Base-by-base conservation (phyloP, 1,284 basidiomycete species). In the Moniliophthora roreri region DNA sequence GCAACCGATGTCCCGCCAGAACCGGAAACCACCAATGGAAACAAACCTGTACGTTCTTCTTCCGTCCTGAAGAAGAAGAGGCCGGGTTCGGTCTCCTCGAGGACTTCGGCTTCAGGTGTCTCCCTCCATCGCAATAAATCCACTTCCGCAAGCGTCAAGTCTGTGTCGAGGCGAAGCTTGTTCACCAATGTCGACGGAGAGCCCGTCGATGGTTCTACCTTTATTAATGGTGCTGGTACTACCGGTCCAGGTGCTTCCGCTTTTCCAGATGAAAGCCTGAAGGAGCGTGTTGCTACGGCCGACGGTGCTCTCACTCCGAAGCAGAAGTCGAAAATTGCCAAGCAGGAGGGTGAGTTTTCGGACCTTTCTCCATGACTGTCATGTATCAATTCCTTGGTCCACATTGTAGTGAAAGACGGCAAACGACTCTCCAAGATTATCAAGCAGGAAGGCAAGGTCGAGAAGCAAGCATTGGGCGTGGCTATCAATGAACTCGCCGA, bases 371-470 rank as follows among this genome's bases (percentile, higher is more conserved):
- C 21, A 35, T 41, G 26, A 9, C 24, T 42, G 16, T 48, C 39
- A 9, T 38, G 40, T 20, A 24, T 15, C 52, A 4, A 18, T 39
- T 37, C 46, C 40, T 35, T 60, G 13, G 26, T 44, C 2, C 45
- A 11, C 8, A 10, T 35, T 42, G 20, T 58, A 82, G 81, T 70
- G 41, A 77, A 78, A 58, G 74, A 79, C 45, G 72, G 72, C 2
- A 78, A 76, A 59, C 68, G 66, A 23, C 64, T 84, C 10, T 75
- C 79, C 3, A 81, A 77, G 62, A 74, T 84, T 37, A 78, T 84
- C 57, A 77, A 72, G 60, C 61, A 70, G 10, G 82, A 83, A 64
- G 79, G 71, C 4, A 79, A 78, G 60, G 69, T 74, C 1, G 81
- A 84, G 66, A 77, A 78, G 62, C 63, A 74, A 50, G 70, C 80